A percentile compares a stretch with the other conserved stretches of the same genome.
Conservation (phyloP, 202 grass and related monocot species). For the Zoysia matrella region DNA sequence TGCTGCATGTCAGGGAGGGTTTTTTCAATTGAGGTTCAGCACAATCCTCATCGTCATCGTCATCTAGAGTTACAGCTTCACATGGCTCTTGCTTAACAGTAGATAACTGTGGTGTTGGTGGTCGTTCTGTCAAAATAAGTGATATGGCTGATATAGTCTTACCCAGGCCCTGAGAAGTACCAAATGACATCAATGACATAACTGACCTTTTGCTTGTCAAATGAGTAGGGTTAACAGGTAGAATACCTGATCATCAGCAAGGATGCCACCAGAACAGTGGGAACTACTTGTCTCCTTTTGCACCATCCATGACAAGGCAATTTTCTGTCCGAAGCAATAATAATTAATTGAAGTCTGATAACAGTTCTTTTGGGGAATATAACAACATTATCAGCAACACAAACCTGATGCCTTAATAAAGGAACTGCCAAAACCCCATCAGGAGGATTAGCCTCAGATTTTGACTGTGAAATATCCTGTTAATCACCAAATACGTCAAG, state of each 20-base stretch:
- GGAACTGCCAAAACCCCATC: constrained; percentile 61
- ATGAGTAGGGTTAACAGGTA: neutral
- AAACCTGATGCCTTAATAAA: constrained; percentile 98
- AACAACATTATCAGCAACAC: constrained; percentile 25
- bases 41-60: constrained; percentile 38
- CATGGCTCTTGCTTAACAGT: constrained; percentile 59
- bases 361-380: constrained; percentile 19
- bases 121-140: constrained; percentile 87
- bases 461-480: constrained; percentile 91
- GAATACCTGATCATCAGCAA: constrained; percentile 98
- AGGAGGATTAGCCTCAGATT: constrained; percentile 55
- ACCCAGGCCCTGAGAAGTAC: constrained; percentile 83
- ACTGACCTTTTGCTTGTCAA: constrained; percentile 22
- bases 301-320: constrained; percentile 98
- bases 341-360: constrained; percentile 30
- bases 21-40: too few species aligned
- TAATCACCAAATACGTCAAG: constrained; percentile 44
- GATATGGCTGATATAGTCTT: constrained; percentile 96
- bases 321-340: constrained; percentile 64
- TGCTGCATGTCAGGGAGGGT: too few species aligned
- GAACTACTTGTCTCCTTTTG: constrained; percentile 78
- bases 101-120: constrained; percentile 58
- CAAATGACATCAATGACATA: constrained; percentile 39
- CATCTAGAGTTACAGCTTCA: constrained; percentile 87
- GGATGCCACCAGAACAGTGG: constrained; percentile 93